phyloP scores from a whole-genome alignment of 1,284 basidiomycete genomes.

The Moesziomyces parantarcticus region DNA sequence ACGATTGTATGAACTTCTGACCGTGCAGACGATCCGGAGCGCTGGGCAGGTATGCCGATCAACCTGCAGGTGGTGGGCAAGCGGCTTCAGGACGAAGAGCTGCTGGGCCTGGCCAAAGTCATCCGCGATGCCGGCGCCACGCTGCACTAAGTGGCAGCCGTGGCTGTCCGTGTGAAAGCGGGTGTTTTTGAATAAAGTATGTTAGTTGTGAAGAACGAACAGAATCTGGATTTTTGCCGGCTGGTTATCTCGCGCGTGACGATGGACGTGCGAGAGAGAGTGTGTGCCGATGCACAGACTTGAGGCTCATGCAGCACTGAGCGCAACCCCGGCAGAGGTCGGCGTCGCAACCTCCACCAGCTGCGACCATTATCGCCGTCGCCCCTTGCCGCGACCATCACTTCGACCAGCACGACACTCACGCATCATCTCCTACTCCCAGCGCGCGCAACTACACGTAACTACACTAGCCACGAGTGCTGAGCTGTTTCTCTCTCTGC shows the following conservation, averaged over 20 bases:
- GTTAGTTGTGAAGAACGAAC: background rate
- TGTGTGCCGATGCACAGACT: too few species aligned
- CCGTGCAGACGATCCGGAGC: slow-evolving; percentile 57
- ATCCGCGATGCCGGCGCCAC: slow-evolving; percentile 45
- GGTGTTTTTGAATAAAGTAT: background rate
- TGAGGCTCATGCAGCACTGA: background rate
- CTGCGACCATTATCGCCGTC: background rate
- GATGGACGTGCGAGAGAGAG: background rate
- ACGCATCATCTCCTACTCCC: too few species aligned
- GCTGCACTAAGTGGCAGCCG: slow-evolving; percentile 1
- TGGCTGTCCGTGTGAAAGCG: too few species aligned
- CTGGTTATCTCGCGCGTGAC: background rate
- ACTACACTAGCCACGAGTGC: too few species aligned
- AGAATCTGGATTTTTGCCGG: too few species aligned
- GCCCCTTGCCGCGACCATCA: background rate
- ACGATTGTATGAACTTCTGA: background rate
- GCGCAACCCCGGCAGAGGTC: background rate
- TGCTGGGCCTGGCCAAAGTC: slow-evolving; percentile 70
- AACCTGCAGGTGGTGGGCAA: slow-evolving; percentile 77
- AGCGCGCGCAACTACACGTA: too few species aligned
- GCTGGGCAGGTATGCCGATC: slow-evolving; percentile 75
- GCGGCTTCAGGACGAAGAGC: slow-evolving; percentile 78
- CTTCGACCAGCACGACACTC: too few species aligned
- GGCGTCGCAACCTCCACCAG: background rate
- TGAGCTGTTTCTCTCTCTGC: too few species aligned